phyloP scores from a whole-genome alignment of 2,329 filamentous ascomycete genomes.

The Fusarium robinianum region DNA sequence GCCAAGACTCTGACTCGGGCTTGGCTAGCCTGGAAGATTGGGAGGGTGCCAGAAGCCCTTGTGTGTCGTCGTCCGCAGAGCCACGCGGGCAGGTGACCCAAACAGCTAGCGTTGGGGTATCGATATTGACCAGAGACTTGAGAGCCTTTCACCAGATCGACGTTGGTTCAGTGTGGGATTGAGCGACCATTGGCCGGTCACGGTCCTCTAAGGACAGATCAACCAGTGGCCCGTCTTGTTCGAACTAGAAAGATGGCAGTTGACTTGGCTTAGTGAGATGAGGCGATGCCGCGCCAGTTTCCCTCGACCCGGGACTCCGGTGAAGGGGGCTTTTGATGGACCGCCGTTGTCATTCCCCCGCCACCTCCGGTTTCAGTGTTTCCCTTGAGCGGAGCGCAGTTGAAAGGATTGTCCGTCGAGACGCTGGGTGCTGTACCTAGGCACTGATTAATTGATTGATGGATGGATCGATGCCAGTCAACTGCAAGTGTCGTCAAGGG shows the following conservation, averaged over 20 bases:
- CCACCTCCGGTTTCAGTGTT: too few relatives aligned
- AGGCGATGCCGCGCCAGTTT: neutral
- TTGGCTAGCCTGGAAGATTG: slow-evolving; percentile 1
- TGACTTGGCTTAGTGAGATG: too few relatives aligned
- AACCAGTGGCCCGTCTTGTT: too few relatives aligned
- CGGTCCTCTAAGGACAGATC: slow-evolving; percentile 1
- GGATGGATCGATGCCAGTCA: too few relatives aligned
- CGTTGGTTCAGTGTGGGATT: neutral
- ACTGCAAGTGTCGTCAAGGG: too few relatives aligned
- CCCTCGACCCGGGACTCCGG: slow-evolving; percentile 27
- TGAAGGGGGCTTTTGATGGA: slow-evolving; percentile 30
- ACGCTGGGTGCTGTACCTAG: too few relatives aligned
- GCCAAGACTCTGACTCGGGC: neutral
- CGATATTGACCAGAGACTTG: neutral
- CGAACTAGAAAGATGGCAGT: too few relatives aligned
- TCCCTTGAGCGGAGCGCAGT: too few relatives aligned
- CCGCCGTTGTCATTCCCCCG: slow-evolving; percentile 33
- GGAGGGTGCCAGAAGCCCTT: slow-evolving; percentile 4
- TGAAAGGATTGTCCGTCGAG: too few relatives aligned
- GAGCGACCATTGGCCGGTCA: neutral
- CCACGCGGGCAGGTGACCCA: slow-evolving; percentile 13
- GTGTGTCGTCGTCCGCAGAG: slow-evolving; percentile 17
- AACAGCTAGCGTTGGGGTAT: neutral
- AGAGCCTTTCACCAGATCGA: slow-evolving; percentile 8
- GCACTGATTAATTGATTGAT: too few relatives aligned